Base-by-base conservation (phyloP, 2,329 filamentous ascomycete genomes). In the Calonectria fujianensis region DNA sequence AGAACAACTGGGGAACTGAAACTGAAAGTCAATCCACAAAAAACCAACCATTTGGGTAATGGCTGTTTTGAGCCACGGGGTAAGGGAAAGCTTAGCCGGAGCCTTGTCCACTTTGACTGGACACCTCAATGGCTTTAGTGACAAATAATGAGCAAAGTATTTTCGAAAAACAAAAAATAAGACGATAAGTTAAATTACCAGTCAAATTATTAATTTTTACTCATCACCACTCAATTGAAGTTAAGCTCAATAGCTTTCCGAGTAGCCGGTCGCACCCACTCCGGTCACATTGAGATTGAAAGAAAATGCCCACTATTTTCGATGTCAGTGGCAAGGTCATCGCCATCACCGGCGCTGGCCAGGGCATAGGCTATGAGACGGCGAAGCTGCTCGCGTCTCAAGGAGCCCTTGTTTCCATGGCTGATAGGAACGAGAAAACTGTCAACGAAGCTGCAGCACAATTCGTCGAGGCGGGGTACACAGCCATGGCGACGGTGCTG, bases 381-480 rank as follows among this genome's bases (percentile, higher is more conserved):
- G 72, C 67, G 4, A 50, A 67, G 10, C 39, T 74, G 7, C 50
- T 70, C 2, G 59, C 67, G 5, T 37, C 45, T 4, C 32, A 52
- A 4, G 72, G 72, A 2, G 72, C 72, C 18, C n/a, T 51, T n/a
- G 24, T 80, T 1, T 80, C 77, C 0, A 57, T 80, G 0, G 75
- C 75, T 2, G 78, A 80, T 1, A 74, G 78, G 27, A 74, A 80
- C n/a, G 69, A 76, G 61, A 52, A 68, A 32, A 69, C 76, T 0
- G 48, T 80, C 0, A 67, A 71, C 4, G 31, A 31, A 1, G 74
- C 59, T 18, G 41, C 39, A 4, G 20, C 29, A 13, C 61, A 65
- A 13, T 65, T 65, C 10, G n/a, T 4, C 4, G 39, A 45, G 9
- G 61, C 41, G 10, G 41, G 41, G 27, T 45, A 45, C 39, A 48